phyloP scores from a whole-genome alignment of 1,284 basidiomycete species.

The Boletus nobilissimus region DNA sequence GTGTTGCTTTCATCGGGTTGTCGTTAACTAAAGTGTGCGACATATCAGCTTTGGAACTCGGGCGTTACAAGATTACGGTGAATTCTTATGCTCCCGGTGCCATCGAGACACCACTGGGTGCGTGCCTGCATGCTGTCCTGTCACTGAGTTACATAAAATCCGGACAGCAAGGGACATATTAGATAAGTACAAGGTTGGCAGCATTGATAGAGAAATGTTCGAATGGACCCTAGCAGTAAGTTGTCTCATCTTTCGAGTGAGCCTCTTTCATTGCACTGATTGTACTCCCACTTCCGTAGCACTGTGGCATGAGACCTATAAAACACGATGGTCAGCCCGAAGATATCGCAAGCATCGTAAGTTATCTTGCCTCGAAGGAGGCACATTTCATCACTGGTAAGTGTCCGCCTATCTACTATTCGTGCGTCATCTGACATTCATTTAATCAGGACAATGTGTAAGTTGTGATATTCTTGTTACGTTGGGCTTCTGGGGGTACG shows the following conservation, averaged over 20 bases:
- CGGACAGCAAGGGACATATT: background rate
- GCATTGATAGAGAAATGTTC: slow-evolving; percentile 7
- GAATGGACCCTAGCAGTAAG: slow-evolving; percentile 14
- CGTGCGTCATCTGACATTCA: background rate
- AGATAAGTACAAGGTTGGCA: background rate
- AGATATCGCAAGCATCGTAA: slow-evolving; percentile 41
- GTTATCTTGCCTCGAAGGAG: slow-evolving; percentile 42
- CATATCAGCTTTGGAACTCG: slow-evolving; percentile 46
- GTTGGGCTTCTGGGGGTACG: background rate
- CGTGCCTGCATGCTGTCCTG: background rate
- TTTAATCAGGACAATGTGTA: slow-evolving; percentile 38
- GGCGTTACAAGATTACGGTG: slow-evolving; percentile 40
- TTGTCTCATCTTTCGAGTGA: background rate
- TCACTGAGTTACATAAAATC: background rate
- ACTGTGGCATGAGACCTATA: slow-evolving; percentile 7
- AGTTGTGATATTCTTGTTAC: slow-evolving; percentile 12
- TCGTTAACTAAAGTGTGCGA: background rate
- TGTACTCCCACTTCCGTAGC: background rate
- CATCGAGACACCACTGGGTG: slow-evolving; percentile 38
- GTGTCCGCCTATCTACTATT: background rate
- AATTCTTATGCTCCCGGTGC: slow-evolving; percentile 40
- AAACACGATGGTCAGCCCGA: slow-evolving; percentile 33
- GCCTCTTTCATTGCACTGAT: background rate
- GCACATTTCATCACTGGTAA: slow-evolving; percentile 41
- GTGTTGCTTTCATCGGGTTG: background rate